phyloP scores from a whole-genome alignment of 208 protist species.

The Lotmaria passim region DNA sequence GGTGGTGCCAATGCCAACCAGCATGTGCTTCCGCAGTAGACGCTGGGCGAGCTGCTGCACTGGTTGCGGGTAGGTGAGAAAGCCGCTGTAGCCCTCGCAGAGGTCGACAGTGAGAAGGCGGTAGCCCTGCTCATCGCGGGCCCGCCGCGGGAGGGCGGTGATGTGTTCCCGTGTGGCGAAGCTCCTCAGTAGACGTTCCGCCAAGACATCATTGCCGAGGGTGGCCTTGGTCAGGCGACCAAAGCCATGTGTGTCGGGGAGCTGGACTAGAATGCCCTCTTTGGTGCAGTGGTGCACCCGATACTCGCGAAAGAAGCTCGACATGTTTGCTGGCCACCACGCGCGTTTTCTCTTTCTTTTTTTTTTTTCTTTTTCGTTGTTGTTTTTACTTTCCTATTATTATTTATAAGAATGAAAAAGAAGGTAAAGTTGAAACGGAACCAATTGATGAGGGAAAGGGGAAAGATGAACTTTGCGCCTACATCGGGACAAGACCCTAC shows the following conservation, averaged over 20 bases:
- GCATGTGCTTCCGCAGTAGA: conserved; percentile 82
- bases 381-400: too few relatives aligned
- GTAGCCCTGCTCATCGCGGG: conserved; percentile 81
- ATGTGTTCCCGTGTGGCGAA: conserved; percentile 64
- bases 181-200: conserved; percentile 65
- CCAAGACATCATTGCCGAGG: conserved; percentile 73
- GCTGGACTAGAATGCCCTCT: conserved; percentile 80
- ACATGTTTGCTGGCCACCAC: not conserved
- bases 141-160: conserved; percentile 44
- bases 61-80: conserved; percentile 53
- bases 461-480: too few relatives aligned
- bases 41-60: conserved; percentile 57
- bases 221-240: conserved; percentile 71
- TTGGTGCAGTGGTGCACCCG: conserved; percentile 79
- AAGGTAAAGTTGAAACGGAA: not conserved
- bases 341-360: not conserved
- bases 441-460: too few relatives aligned
- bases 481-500: too few relatives aligned
- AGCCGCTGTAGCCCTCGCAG: conserved; percentile 58
- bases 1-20: conserved; percentile 82
- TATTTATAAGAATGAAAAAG: not conserved
- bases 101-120: conserved; percentile 68
- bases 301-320: conserved; percentile 61
- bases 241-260: conserved; percentile 74
- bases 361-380: not conserved